Conservation (phyloP, 495 filamentous ascomycete genomes). For the Cercophora scortea region DNA sequence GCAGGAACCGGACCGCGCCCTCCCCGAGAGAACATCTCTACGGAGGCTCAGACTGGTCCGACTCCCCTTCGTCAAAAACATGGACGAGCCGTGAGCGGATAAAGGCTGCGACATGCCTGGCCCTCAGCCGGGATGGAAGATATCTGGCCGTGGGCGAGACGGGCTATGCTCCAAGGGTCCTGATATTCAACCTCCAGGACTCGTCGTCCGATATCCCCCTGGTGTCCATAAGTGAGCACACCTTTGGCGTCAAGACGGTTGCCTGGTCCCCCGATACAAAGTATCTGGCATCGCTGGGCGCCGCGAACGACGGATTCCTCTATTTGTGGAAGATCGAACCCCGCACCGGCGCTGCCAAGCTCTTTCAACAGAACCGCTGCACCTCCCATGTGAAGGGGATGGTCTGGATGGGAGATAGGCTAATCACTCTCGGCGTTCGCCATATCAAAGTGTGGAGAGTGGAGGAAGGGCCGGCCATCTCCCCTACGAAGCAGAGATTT, state of each 20-base stretch:
- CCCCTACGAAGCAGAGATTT: slow-evolving; percentile 39
- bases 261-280: slow-evolving; percentile 84
- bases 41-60: slow-evolving; percentile 40
- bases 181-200: slow-evolving; percentile 80
- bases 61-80: slow-evolving; percentile 55
- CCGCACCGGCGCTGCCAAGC: slow-evolving; percentile 71
- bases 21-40: slow-evolving; percentile 50
- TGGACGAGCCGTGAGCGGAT: slow-evolving; percentile 84
- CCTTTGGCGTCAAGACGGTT: slow-evolving; percentile 78
- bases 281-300: slow-evolving; percentile 82
- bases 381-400: slow-evolving; percentile 75
- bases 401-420: slow-evolving; percentile 69
- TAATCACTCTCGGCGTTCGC: slow-evolving; percentile 67
- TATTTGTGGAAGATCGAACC: slow-evolving; percentile 83
- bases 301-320: slow-evolving; percentile 86
- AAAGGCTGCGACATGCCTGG: slow-evolving; percentile 93
- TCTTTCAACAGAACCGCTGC: slow-evolving; percentile 92
- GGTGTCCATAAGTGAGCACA: slow-evolving; percentile 82
- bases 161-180: slow-evolving; percentile 83
- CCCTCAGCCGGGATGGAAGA: slow-evolving; percentile 81
- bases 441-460: slow-evolving; percentile 93
- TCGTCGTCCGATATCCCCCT: slow-evolving; percentile 71
- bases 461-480: slow-evolving; percentile 47
- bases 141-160: slow-evolving; percentile 93
- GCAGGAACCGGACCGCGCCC: slow-evolving; percentile 48